Percentiles rank a stretch among this genome's conserved stretches.
Conservation (phyloP, 2,329 filamentous ascomycete species). For the Apiospora aurea region DNA sequence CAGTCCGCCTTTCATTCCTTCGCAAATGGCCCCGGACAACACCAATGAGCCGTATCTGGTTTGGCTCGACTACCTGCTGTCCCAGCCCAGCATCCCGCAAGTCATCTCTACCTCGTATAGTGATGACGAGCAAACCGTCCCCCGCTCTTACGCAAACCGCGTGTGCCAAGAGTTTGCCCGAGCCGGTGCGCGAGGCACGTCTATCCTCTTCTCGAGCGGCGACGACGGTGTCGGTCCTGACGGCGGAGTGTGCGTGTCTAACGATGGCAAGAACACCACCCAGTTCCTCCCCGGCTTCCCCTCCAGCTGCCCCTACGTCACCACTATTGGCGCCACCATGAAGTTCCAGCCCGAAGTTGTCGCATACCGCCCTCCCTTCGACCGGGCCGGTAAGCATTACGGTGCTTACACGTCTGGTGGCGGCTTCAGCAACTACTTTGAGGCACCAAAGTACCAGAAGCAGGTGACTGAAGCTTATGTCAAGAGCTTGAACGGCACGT, state of each 20-base stretch:
- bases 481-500: conserved; percentile 41
- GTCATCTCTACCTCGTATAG: conserved; percentile 73
- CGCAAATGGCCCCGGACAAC: conserved; percentile 44
- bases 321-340: conserved; percentile 36
- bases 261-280: conserved; percentile 57
- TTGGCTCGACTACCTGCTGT: conserved; percentile 62
- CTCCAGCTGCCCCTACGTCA: conserved; percentile 50
- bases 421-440: conserved; percentile 57
- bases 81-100: conserved; percentile 62
- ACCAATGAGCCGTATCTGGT: conserved; percentile 65
- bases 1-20: conserved; percentile 51
- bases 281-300: conserved; percentile 59
- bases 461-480: conserved; percentile 54
- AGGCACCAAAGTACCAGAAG: conserved; percentile 52
- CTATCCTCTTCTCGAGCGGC: conserved; percentile 67
- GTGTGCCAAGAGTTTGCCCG: conserved; percentile 69
- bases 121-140: conserved; percentile 71
- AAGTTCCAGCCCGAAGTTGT: conserved; percentile 49
- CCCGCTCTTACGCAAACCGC: conserved; percentile 62
- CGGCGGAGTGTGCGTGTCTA: conserved; percentile 54
- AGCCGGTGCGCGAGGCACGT: conserved; percentile 69
- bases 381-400: conserved; percentile 32
- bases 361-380: conserved; percentile 40
- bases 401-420: conserved; percentile 50
- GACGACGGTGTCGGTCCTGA: conserved; percentile 55